These are phyloP conservation scores for Claviceps pusilla DNA, from an alignment of 2,329 filamentous ascomycete species.

Conservation along the genomic window DNA sequence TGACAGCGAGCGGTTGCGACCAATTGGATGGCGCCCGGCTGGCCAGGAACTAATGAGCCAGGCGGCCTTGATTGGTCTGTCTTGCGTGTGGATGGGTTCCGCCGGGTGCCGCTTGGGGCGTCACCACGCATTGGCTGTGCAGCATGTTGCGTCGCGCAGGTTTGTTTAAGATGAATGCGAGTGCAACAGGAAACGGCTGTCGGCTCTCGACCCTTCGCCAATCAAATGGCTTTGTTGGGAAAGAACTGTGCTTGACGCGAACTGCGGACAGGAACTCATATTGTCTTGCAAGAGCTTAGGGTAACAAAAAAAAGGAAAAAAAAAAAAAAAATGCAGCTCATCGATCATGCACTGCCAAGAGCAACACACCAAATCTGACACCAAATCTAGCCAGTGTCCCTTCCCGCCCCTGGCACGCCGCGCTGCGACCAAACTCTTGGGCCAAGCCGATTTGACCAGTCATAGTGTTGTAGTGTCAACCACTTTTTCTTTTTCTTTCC, in stretches of 20 bases:
- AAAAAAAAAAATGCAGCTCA: background rate
- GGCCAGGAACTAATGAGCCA: background rate
- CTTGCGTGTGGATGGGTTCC: background rate
- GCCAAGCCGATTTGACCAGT: background rate
- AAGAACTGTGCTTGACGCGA: background rate
- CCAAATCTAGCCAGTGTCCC: background rate
- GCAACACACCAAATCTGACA: too few species aligned
- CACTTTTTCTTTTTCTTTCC: background rate
- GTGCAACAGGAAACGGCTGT: too few species aligned
- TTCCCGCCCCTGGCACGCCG: background rate
- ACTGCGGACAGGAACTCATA: too few species aligned
- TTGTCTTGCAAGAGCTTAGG: too few species aligned
- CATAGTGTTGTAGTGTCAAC: background rate
- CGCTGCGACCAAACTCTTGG: background rate
- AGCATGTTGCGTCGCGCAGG: background rate
- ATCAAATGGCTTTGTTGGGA: background rate
- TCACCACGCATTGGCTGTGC: background rate
- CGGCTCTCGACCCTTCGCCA: too few species aligned
- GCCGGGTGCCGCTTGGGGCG: background rate
- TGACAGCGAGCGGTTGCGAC: background rate
- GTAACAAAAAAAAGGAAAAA: background rate
- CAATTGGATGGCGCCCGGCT: slow-evolving; percentile 2
- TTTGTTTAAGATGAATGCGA: too few species aligned
- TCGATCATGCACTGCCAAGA: background rate
- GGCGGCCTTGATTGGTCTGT: slow-evolving; percentile 2